Conservation (phyloP, 208 protist genomes). For the Trypanosoma melophagium region DNA sequence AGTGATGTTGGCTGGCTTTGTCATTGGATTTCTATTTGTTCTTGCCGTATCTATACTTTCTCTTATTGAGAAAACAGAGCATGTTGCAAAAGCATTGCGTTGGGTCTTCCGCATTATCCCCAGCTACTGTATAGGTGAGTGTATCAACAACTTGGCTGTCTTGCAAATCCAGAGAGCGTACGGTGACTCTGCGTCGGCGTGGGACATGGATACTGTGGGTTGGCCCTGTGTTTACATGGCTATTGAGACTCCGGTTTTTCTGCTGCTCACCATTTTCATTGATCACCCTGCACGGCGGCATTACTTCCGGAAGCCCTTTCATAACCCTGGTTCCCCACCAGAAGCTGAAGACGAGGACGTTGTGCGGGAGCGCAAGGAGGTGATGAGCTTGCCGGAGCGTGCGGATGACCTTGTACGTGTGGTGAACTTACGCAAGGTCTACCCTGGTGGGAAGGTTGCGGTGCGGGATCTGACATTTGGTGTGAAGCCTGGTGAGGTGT, state of each 20-base stretch:
- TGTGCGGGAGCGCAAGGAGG: background rate
- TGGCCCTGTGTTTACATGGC: constrained; percentile 69
- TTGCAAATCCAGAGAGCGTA: constrained; percentile 31
- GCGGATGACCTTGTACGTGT: constrained; percentile 56
- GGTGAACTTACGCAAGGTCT: constrained; percentile 57
- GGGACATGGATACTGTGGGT: constrained; percentile 50
- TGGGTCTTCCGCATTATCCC: constrained; percentile 74
- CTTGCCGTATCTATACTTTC: constrained; percentile 52
- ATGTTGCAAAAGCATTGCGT: constrained; percentile 40
- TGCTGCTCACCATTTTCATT: constrained; percentile 56
- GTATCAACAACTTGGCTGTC: constrained; percentile 65
- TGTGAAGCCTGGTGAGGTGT: constrained; percentile 70
- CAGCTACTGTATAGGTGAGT: constrained; percentile 74
- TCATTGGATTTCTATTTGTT: constrained; percentile 74
- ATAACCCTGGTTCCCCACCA: constrained; percentile 23
- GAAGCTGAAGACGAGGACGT: constrained; percentile 39
- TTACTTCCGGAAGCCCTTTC: constrained; percentile 7
- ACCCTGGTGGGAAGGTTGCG: constrained; percentile 63
- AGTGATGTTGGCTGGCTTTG: constrained; percentile 74
- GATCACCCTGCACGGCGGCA: constrained; percentile 55
- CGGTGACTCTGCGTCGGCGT: constrained; percentile 30
- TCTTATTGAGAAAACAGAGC: constrained; percentile 37
- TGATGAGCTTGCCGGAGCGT: constrained; percentile 1
- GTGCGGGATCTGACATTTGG: constrained; percentile 72
- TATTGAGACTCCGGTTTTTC: constrained; percentile 51